These are phyloP conservation scores for Clitopilus passeckerianus DNA, from an alignment of 768 basidiomycete genomes.

Conservation along the genomic window DNA sequence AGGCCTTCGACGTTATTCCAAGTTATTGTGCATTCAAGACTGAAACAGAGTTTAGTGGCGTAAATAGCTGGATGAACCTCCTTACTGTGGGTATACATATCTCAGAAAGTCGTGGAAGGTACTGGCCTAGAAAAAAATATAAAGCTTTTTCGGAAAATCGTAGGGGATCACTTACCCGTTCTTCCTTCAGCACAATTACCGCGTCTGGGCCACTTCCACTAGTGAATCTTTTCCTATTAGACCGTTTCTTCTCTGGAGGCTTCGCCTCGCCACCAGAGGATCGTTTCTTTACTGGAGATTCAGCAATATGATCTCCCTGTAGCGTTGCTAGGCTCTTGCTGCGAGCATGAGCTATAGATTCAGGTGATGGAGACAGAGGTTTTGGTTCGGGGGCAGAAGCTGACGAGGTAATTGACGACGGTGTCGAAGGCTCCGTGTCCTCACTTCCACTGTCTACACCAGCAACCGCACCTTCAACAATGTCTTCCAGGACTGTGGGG, in stretches of 20 bases:
- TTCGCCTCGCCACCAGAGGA: conserved; percentile 7
- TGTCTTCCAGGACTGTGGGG: conserved; percentile 38
- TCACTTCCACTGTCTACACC: conserved; percentile 33
- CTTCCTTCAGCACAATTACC: conserved; percentile 86
- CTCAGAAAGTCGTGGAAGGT: conserved; percentile 93
- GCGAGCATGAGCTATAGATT: conserved; percentile 33
- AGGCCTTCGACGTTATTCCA: conserved; percentile 94
- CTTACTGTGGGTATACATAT: conserved; percentile 91
- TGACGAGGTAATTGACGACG: background rate
- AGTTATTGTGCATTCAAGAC: conserved; percentile 86
- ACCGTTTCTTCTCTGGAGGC: conserved; percentile 20
- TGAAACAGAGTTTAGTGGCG: conserved; percentile 17
- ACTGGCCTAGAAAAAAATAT: conserved; percentile 42
- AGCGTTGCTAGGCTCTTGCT: conserved; percentile 59
- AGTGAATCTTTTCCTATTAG: conserved; percentile 34
- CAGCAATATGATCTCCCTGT: conserved; percentile 27
- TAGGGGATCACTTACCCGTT: conserved; percentile 46
- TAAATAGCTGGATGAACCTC: conserved; percentile 3
- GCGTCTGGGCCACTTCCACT: conserved; percentile 67
- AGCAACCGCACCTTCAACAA: conserved; percentile 28
- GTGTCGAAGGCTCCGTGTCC: conserved; percentile 14
- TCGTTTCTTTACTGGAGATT: conserved; percentile 5
- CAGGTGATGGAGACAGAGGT: conserved; percentile 5
- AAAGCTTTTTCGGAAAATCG: background rate
- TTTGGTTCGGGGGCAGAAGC: conserved; percentile 14